phyloP scores from a whole-genome alignment of 2,329 filamentous ascomycete species.

The Teratosphaeriaceae sp. region DNA sequence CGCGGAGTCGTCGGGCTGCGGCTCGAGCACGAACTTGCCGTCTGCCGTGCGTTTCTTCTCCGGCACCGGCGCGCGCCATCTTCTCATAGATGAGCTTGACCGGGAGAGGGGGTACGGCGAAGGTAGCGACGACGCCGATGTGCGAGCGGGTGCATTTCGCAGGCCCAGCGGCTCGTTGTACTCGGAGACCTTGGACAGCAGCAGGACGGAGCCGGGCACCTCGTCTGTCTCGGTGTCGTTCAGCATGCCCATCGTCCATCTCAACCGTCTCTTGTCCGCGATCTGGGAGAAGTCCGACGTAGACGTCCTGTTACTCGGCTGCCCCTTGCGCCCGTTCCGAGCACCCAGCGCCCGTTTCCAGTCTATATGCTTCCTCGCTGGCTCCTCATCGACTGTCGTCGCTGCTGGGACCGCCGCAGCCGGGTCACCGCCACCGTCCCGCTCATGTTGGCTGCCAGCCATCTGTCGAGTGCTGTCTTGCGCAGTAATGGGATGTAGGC shows the following conservation, averaged over 20 bases:
- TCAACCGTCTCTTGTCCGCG: conserved; percentile 22
- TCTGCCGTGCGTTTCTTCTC: conserved; percentile 71
- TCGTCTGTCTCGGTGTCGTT: conserved; percentile 76
- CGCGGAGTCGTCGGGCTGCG: conserved; percentile 81
- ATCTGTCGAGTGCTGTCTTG: too few species aligned
- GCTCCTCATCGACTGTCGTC: neutral
- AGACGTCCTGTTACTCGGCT: conserved; percentile 11
- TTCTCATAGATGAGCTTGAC: conserved; percentile 13
- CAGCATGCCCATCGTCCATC: conserved; percentile 68
- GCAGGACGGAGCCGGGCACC: conserved; percentile 64
- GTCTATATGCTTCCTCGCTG: conserved; percentile 16
- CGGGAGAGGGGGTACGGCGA: conserved; percentile 28
- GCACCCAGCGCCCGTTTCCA: conserved; percentile 17
- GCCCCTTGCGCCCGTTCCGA: conserved; percentile 5
- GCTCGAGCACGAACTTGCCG: conserved; percentile 78
- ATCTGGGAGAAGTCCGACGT: conserved; percentile 12
- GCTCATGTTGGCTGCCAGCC: neutral
- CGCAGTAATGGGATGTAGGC: too few species aligned
- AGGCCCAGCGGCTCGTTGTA: conserved; percentile 58
- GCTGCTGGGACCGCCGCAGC: neutral
- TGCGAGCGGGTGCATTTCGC: conserved; percentile 55
- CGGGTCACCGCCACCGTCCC: neutral
- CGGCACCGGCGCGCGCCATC: conserved; percentile 10
- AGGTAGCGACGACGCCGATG: conserved; percentile 49
- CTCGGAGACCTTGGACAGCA: conserved; percentile 49